Evolutionary conservation across 768 basidiomycete species (phyloP).

Genomic region (Cyclocybe aegerita): DNA sequence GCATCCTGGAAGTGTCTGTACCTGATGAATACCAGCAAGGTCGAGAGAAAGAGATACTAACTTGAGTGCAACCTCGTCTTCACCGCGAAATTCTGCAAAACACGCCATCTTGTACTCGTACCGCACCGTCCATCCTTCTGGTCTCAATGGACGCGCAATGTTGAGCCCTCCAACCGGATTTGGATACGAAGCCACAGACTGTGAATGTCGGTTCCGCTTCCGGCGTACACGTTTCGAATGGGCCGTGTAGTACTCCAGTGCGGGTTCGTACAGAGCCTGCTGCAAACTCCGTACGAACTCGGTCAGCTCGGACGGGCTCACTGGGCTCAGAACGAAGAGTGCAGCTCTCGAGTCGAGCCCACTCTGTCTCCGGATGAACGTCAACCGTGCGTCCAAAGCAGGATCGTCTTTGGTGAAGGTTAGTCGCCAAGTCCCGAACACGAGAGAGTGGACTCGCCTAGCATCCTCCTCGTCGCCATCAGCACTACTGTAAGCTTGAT

Average conservation of each 20-base stretch:
- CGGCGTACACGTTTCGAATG: conserved; percentile 91
- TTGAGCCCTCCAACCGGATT: conserved; percentile 42
- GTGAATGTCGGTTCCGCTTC: conserved; percentile 84
- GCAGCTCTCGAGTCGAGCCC: conserved; percentile 90
- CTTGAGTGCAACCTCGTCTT: conserved; percentile 92
- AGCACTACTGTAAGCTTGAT: conserved; percentile 95
- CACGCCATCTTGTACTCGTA: conserved; percentile 98
- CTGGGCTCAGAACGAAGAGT: conserved; percentile 92
- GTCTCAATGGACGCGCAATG: conserved; percentile 61
- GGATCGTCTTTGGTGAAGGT: conserved; percentile 66
- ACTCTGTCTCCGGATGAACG: conserved; percentile 84
- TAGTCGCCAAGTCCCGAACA: background rate
- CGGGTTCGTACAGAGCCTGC: conserved; percentile 84
- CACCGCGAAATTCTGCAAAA: conserved; percentile 93
- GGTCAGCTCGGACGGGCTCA: conserved; percentile 77
- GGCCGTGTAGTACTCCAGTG: conserved; percentile 88
- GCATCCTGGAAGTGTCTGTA: conserved; percentile 92
- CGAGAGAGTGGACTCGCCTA: conserved; percentile 54
- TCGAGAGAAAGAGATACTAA: conserved; percentile 29
- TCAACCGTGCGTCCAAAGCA: conserved; percentile 76
- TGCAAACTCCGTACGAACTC: conserved; percentile 92
- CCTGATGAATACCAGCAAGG: conserved; percentile 8
- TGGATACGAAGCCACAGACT: conserved; percentile 49
- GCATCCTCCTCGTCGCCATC: conserved; percentile 82
- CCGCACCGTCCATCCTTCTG: conserved; percentile 92